These are phyloP conservation scores for Solanum tarapatanum DNA, from an alignment of 257 asterid genomes.

Conservation along the genomic window DNA sequence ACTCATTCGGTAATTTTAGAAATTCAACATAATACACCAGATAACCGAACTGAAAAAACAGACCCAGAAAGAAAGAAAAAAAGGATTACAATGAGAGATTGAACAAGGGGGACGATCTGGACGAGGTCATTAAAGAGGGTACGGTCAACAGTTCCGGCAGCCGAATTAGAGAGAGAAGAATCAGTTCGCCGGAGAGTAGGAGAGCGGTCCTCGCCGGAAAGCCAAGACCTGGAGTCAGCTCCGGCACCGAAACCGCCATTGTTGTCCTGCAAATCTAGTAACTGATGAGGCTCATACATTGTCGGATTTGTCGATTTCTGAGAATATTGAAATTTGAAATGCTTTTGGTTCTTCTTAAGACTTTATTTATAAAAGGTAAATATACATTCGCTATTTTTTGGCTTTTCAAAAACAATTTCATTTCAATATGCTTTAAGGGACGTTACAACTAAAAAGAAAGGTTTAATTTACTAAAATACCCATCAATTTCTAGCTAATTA, in stretches of 20 bases:
- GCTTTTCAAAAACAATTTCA: not conserved
- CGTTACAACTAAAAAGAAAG: not conserved
- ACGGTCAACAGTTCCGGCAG: slow-evolving; percentile 56
- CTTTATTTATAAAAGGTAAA: not conserved
- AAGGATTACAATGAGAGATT: slow-evolving; percentile 63
- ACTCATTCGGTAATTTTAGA: not conserved
- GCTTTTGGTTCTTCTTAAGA: not conserved
- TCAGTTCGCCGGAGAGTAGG: slow-evolving; percentile 20
- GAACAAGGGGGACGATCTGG: slow-evolving; percentile 87
- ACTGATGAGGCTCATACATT: slow-evolving; percentile 41
- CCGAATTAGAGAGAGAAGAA: slow-evolving; percentile 32
- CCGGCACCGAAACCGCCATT: slow-evolving; percentile 20
- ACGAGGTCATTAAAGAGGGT: slow-evolving; percentile 56
- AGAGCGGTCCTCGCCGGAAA: slow-evolving; percentile 45
- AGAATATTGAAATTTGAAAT: not conserved
- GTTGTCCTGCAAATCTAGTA: slow-evolving; percentile 57
- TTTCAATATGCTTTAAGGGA: not conserved
- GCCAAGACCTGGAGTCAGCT: slow-evolving; percentile 61
- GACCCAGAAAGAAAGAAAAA: not conserved
- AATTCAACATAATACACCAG: not conserved
- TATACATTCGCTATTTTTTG: not conserved
- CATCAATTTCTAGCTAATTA: not conserved
- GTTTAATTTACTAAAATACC: not conserved
- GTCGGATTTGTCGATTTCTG: not conserved
- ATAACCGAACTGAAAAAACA: not conserved